Evolutionary conservation across 2,329 filamentous ascomycete species (phyloP).

Genomic region (Penicillium thymicola): DNA sequence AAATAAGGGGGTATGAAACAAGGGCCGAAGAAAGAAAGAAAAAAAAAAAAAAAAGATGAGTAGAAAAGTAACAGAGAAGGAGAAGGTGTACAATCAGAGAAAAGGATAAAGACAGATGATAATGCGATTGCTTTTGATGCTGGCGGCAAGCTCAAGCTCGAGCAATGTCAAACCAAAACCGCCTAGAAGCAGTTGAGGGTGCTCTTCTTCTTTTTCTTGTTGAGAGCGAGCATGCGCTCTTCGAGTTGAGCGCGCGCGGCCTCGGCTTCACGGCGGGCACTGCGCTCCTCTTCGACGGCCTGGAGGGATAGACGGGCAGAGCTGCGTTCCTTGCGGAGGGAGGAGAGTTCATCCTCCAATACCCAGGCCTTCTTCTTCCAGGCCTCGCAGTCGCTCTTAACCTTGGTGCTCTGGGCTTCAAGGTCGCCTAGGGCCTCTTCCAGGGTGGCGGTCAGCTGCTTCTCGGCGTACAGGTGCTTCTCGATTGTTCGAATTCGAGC

Average conservation of each 20-base stretch:
- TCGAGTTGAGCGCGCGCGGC: conserved; percentile 84
- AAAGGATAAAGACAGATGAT: conserved; percentile 13
- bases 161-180: background rate
- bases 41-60: conserved; percentile 7
- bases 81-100: conserved; percentile 16
- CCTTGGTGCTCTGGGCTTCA: conserved; percentile 85
- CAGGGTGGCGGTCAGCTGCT: conserved; percentile 89
- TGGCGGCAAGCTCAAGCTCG: conserved; percentile 2
- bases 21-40: background rate
- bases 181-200: conserved; percentile 96
- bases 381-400: conserved; percentile 82
- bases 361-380: conserved; percentile 84
- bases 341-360: conserved; percentile 62
- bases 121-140: conserved; percentile 18
- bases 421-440: conserved; percentile 95
- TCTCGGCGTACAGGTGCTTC: conserved; percentile 93
- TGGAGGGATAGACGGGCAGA: conserved; percentile 67
- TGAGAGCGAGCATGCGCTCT: conserved; percentile 89
- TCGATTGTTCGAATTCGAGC: conserved; percentile 92
- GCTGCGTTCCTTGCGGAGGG: conserved; percentile 57
- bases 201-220: conserved; percentile 90
- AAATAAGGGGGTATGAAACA: conserved; percentile 9
- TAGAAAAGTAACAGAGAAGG: conserved; percentile 12
- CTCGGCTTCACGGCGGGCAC: conserved; percentile 86
- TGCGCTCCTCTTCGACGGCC: conserved; percentile 93